Percentiles rank a stretch among this genome's conserved stretches.
These are phyloP conservation scores for Penicillium samsonianum DNA, from an alignment of 495 filamentous ascomycete genomes.

Conservation along the genomic window DNA sequence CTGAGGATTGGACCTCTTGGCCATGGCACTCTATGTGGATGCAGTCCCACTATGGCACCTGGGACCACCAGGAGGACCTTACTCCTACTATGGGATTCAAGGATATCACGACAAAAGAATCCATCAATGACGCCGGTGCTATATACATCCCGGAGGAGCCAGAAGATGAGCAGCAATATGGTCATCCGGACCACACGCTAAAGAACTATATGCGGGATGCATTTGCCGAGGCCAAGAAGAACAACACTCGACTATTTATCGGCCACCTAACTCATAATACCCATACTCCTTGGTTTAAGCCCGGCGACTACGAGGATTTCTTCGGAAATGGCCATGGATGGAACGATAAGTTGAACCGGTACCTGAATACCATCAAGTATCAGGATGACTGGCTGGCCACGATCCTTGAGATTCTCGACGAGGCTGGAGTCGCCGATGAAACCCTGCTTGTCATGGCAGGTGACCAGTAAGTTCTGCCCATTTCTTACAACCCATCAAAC, in stretches of 20 bases:
- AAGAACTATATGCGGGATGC: conserved; percentile 41
- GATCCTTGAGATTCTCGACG: conserved; percentile 39
- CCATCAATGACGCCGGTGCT: conserved; percentile 24
- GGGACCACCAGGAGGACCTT: conserved; percentile 35
- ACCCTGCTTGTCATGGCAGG: conserved; percentile 46
- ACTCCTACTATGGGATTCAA: conserved; percentile 38
- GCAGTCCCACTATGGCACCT: conserved; percentile 41
- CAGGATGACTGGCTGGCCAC: conserved; percentile 41
- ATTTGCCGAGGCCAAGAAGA: conserved; percentile 36
- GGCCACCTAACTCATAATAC: conserved; percentile 45
- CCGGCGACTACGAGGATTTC: conserved; percentile 38
- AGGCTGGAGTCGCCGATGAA: conserved; percentile 41
- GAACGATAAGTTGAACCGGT: conserved; percentile 40
- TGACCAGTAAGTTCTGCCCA: conserved; percentile 39
- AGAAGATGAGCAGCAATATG: conserved; percentile 36
- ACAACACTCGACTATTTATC: conserved; percentile 42
- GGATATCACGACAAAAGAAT: conserved; percentile 28
- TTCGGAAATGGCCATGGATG: conserved; percentile 24
- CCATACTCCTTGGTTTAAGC: conserved; percentile 45
- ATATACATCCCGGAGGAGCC: conserved; percentile 29
- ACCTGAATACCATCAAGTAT: conserved; percentile 43
- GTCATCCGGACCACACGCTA: conserved; percentile 38
- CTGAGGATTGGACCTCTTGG: conserved; percentile 33
- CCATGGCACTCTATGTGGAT: conserved; percentile 43
- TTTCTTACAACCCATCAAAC: too few relatives aligned